Evolutionary conservation across 2,329 filamentous ascomycete species (phyloP), one percentile per base, ranked within the genome.

Genomic region (Coleophoma cylindrospora): DNA sequence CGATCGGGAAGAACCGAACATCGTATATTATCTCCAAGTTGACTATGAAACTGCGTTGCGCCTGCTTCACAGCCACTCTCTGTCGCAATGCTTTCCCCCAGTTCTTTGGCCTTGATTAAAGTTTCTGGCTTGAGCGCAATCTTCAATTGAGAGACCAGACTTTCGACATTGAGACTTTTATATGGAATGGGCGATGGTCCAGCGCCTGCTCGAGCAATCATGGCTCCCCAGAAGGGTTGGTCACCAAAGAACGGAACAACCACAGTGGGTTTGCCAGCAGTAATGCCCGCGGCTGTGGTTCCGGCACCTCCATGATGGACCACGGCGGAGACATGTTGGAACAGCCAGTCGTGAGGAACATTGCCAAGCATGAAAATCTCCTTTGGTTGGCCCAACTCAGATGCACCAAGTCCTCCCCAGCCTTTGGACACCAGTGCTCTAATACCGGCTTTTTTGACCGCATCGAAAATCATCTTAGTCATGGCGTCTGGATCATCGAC

Each of bases 181-280:
- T 68, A 63, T 1, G 67, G 65, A 6, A 71, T 66, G 0, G 70
- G 65, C n/a, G 62, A 45, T 10, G 69, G 70, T 2, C 71, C 71
- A 6, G 70, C 71, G n/a, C 70, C 70, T 2, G 69, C 69, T 22
- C 59, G 57, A 2, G 64, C 63, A 1, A 73, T 63, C 69, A 73
- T 72, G 11, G 64, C 57, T 11, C 67, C 70, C 71, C 71, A 74
- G 52, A 73, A 74, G n/a, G 69, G 69, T 54, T 74, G 71, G 38
- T 70, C 68, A 27, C 69, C 69, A 53, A 72, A 73, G 52, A 73
- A 69, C 9, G 66, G 66, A 9, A 69, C 64, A 41, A 69, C 65
- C 52, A 62, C 60, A 17, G 66, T 68, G n/a, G 66, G 66, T 47
- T 62, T 62, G 3, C 65, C 66, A 47, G 60, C 60, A 46, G 58